Percentiles rank a stretch among this genome's conserved stretches.
phyloP scores from a whole-genome alignment of 345 rosid species.

The Eutrema japonicum region DNA sequence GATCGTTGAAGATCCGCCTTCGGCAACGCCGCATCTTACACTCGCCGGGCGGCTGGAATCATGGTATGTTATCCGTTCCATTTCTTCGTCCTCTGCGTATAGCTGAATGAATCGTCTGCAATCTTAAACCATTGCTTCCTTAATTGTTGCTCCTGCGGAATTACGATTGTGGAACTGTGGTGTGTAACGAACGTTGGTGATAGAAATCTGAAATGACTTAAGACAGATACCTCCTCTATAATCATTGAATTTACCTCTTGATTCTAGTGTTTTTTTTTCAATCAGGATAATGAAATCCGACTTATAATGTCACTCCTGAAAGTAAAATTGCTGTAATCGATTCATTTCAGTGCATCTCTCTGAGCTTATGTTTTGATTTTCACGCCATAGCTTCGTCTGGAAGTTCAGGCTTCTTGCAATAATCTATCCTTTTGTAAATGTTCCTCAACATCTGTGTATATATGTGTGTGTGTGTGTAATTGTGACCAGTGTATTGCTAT shows the following conservation, averaged over 20 bases:
- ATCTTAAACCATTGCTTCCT: slow-evolving; percentile 30
- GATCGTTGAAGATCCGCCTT: slow-evolving; percentile 19
- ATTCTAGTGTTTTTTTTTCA: neutral
- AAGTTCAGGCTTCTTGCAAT: neutral
- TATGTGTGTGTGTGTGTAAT: neutral
- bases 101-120: neutral
- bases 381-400: neutral
- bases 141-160: neutral
- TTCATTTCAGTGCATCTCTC: slow-evolving; percentile 22
- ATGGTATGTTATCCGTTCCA: slow-evolving; percentile 40
- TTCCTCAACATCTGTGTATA: neutral
- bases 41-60: slow-evolving; percentile 35
- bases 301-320: slow-evolving; percentile 4
- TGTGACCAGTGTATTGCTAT: neutral
- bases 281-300: slow-evolving; percentile 11
- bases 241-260: slow-evolving; percentile 10
- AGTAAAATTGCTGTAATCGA: neutral
- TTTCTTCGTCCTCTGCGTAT: neutral
- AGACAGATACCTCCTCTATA: neutral
- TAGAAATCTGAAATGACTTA: slow-evolving; percentile 4
- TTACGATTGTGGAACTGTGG: neutral
- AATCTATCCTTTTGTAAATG: slow-evolving; percentile 6
- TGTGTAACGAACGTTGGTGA: slow-evolving; percentile 4
- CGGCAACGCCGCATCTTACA: slow-evolving; percentile 37
- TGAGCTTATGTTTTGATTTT: slow-evolving; percentile 7